Conservation (phyloP, 495 filamentous ascomycete species). For the Astrothelium macrocarpum region DNA sequence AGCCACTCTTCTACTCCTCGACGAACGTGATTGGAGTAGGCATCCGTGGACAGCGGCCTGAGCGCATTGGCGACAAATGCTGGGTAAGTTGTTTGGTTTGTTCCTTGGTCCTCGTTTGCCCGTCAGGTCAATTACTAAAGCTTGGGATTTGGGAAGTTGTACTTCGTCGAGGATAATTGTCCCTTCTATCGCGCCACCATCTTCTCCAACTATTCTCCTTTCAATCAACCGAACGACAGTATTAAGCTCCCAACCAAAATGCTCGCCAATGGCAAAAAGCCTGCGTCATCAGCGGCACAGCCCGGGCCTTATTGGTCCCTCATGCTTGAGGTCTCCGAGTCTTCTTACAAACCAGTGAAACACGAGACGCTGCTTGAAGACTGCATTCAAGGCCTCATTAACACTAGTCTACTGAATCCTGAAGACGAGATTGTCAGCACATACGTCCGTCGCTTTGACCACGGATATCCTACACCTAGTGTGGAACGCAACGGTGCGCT, state of each 20-base stretch:
- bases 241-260: conserved; percentile 80
- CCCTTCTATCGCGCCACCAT: conserved; percentile 99
- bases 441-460: conserved; percentile 97
- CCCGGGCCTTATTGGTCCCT: conserved; percentile 98
- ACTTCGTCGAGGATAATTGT: conserved; percentile 98
- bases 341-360: conserved; percentile 86
- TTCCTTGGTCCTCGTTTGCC: background rate
- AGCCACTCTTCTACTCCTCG: conserved; percentile 90
- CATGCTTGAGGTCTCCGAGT: conserved; percentile 98
- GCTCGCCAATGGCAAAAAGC: conserved; percentile 74
- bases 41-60: conserved; percentile 79
- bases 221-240: conserved; percentile 81
- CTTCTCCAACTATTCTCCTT: conserved; percentile 99
- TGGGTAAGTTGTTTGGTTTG: conserved; percentile 50
- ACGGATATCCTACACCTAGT: conserved; percentile 92
- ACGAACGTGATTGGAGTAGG: conserved; percentile 97
- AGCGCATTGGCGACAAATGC: conserved; percentile 98
- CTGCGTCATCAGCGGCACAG: conserved; percentile 55
- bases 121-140: background rate
- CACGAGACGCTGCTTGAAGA: conserved; percentile 70
- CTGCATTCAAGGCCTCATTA: conserved; percentile 91
- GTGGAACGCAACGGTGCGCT: conserved; percentile 93
- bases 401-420: conserved; percentile 87
- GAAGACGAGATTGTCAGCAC: conserved; percentile 93
- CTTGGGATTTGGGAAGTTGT: conserved; percentile 47